phyloP scores from a whole-genome alignment of 257 asterid genomes.

The Hygrophila difformis region DNA sequence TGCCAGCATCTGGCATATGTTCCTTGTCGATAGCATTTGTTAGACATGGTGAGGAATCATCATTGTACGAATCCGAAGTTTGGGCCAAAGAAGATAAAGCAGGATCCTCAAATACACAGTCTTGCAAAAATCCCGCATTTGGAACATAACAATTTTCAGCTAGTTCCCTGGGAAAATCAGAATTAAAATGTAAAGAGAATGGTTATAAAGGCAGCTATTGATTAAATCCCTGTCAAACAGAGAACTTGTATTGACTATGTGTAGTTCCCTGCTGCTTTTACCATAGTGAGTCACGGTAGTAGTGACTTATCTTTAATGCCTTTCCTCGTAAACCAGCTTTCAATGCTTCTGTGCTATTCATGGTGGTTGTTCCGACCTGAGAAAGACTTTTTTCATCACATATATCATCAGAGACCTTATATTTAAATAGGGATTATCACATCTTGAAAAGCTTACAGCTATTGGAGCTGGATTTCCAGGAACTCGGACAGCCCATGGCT shows the following conservation, averaged over 20 bases:
- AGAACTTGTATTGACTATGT: neutral
- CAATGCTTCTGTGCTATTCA: slow-evolving; percentile 72
- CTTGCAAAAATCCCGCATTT: slow-evolving; percentile 84
- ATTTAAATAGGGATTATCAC: slow-evolving; percentile 3
- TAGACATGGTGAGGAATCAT: slow-evolving; percentile 36
- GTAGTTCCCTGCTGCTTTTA: slow-evolving; percentile 19
- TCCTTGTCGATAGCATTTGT: slow-evolving; percentile 27
- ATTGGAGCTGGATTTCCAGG: slow-evolving; percentile 94
- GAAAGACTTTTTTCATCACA: slow-evolving; percentile 8
- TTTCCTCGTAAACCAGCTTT: slow-evolving; percentile 90
- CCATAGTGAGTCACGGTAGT: slow-evolving; percentile 85
- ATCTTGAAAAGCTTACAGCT: slow-evolving; percentile 55
- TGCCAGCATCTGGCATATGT: slow-evolving; percentile 22
- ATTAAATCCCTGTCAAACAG: slow-evolving; percentile 1
- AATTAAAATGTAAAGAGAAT: slow-evolving; percentile 6
- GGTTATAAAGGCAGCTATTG: neutral
- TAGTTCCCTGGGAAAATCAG: slow-evolving; percentile 46
- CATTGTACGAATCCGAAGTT: slow-evolving; percentile 49
- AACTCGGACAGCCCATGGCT: slow-evolving; percentile 84
- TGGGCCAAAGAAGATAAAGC: slow-evolving; percentile 34
- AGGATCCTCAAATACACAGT: slow-evolving; percentile 83
- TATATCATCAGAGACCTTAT: slow-evolving; percentile 6
- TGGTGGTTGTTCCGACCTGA: slow-evolving; percentile 86
- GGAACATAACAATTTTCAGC: slow-evolving; percentile 74
- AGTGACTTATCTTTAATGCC: slow-evolving; percentile 73